Conservation (phyloP, 2,329 filamentous ascomycete species). For the Pleomassaria siparia region DNA sequence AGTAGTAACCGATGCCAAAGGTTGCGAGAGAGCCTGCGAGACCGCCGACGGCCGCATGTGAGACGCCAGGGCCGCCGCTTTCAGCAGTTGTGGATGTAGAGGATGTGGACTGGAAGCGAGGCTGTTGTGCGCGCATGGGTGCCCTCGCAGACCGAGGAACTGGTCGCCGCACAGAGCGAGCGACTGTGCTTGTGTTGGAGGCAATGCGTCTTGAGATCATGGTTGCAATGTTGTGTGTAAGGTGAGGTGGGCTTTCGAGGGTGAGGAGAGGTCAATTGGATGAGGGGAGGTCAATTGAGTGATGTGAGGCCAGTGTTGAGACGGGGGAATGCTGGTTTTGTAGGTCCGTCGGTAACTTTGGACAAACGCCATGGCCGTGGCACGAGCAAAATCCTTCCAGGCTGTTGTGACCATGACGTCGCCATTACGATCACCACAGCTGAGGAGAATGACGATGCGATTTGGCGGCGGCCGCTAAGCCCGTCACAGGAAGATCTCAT, state of each 20-base stretch:
- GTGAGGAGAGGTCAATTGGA: background rate
- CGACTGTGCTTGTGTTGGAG: slow-evolving; percentile 32
- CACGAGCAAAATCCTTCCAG: slow-evolving; percentile 1
- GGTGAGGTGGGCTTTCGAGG: too few species aligned
- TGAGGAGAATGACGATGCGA: background rate
- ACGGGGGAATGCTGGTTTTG: background rate
- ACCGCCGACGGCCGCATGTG: slow-evolving; percentile 51
- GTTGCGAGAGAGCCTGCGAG: slow-evolving; percentile 53
- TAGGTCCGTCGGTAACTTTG: background rate
- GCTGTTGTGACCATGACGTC: background rate
- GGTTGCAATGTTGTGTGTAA: background rate
- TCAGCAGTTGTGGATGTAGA: slow-evolving; percentile 14
- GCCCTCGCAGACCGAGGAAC: slow-evolving; percentile 25
- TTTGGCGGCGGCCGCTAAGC: background rate
- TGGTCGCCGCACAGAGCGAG: slow-evolving; percentile 32
- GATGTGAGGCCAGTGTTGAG: too few species aligned
- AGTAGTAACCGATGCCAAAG: slow-evolving; percentile 51
- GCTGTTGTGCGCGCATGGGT: slow-evolving; percentile 29
- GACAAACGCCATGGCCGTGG: background rate
- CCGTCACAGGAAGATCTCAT: background rate
- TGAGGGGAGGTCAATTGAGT: background rate
- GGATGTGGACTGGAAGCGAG: slow-evolving; percentile 39
- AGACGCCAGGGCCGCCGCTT: slow-evolving; percentile 24
- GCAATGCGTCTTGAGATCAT: slow-evolving; percentile 40
- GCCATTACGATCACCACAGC: background rate